Evolutionary conservation across 1,284 basidiomycete species (phyloP), one percentile per base, ranked within the genome.

Genomic region (Boletus semigastroideus): DNA sequence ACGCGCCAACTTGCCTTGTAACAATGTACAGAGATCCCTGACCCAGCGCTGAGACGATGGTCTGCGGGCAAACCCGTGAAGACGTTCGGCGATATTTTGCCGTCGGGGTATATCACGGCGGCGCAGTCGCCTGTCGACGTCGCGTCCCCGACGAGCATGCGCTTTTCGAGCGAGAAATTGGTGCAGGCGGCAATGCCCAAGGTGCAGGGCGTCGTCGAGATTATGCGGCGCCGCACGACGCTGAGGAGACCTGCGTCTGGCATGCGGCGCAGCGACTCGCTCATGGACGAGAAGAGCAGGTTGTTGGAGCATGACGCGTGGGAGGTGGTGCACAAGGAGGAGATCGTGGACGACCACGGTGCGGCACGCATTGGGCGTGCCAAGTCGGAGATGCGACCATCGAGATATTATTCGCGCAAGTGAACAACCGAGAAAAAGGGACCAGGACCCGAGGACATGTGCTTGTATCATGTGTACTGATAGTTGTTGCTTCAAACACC

Each of bases 41-140:
- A 64, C 31, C 56, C 61, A 5, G 52, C 52, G 3, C 36, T 71
- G 17, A 49, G 56, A 50, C 55, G 54, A 7, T 60, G 60, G 56
- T 58, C 33, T 5, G 57, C 33, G 5, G 37, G 50, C 13, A 54
- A 46, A n/a, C 63, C 59, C 0, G 54, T 60, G 27, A 62, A 62
- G 41, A 75, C 77, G 13, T 81, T 81, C 55, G 65, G 68, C 22
- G 78, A 80, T 27, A 72, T 81, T 27, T 65, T 81, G 5, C 76
- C 79, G 12, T 51, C 72, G 13, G 58, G 65, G 4, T 68, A 72
- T n/a, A 78, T 80, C 48, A 69, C 76, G 3, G 61, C 74, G 0
- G 69, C 68, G 2, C 41, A 51, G 20, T 50, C 56, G 10, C 42
- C 27, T 19, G 7, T 31, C 13, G 38, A 42, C 31, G 42, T 54